These are phyloP conservation scores for Tolypocladium tundrense DNA, from an alignment of 2,329 filamentous ascomycete species.

Conservation along the genomic window DNA sequence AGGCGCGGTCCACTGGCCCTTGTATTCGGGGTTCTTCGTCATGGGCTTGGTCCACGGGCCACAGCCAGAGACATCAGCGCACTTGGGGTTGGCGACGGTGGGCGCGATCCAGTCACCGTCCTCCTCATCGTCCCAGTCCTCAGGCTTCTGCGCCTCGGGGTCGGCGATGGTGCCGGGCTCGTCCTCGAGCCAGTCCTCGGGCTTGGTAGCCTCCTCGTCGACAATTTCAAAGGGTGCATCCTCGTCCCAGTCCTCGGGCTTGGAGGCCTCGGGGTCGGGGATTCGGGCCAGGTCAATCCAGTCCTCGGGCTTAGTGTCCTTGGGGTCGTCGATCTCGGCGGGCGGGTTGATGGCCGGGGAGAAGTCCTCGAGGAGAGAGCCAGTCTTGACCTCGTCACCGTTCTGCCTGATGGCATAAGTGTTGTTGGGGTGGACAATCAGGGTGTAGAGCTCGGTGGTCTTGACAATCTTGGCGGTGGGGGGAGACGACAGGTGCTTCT, in stretches of 20 bases:
- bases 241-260: constrained; percentile 99
- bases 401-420: constrained; percentile 89
- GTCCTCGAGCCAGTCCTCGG: constrained; percentile 91
- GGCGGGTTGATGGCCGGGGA: constrained; percentile 83
- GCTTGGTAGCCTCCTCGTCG: constrained; percentile 82
- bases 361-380: constrained; percentile 91
- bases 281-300: constrained; percentile 96
- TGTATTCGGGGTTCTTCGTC: constrained; percentile 93
- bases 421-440: constrained; percentile 95
- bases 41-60: constrained; percentile 85
- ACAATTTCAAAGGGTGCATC: constrained; percentile 94
- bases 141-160: constrained; percentile 92
- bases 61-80: constrained; percentile 84
- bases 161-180: constrained; percentile 78
- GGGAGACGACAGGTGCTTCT: constrained; percentile 89
- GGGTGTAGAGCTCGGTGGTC: constrained; percentile 88
- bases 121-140: constrained; percentile 99
- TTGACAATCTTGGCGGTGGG: constrained; percentile 84
- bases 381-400: constrained; percentile 77
- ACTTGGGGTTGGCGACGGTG: constrained; percentile 91
- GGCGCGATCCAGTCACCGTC: constrained; percentile 95
- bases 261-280: constrained; percentile 80
- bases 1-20: constrained; percentile 95
- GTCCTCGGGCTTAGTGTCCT: constrained; percentile 87
- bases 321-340: constrained; percentile 88